These are phyloP conservation scores for Novymonas esmeraldas DNA, from an alignment of 208 protist genomes.

Conservation along the genomic window DNA sequence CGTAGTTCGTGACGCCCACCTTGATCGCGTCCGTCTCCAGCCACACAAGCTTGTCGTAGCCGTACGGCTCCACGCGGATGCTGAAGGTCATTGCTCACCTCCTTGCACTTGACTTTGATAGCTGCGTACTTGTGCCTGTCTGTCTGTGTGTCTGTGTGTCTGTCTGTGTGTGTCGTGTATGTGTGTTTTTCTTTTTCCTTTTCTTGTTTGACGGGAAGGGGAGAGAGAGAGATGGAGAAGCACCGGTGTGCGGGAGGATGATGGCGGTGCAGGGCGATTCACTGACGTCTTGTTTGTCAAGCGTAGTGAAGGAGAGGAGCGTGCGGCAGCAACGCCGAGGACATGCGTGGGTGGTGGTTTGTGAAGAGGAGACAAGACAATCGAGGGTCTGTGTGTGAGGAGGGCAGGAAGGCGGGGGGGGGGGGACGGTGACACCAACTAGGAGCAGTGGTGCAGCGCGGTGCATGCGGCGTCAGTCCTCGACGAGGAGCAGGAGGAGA, in stretches of 20 bases:
- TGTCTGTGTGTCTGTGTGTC: not conserved
- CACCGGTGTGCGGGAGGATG: too few relatives aligned
- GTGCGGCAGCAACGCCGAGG: too few relatives aligned
- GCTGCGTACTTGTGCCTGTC: too few relatives aligned
- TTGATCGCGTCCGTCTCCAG: constrained; percentile 43
- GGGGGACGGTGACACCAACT: too few relatives aligned
- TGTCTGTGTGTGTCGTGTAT: not conserved
- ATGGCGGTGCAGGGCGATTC: not conserved
- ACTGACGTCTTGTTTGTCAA: too few relatives aligned
- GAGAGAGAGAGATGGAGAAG: not conserved
- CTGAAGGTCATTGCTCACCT: constrained; percentile 42
- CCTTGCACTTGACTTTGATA: too few relatives aligned
- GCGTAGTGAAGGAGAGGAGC: too few relatives aligned
- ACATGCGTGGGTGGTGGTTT: too few relatives aligned
- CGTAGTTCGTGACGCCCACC: constrained; percentile 51
- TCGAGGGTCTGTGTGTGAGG: not conserved
- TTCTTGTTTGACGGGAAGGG: too few relatives aligned
- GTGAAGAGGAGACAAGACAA: constrained; percentile 1
- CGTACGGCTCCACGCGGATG: constrained; percentile 37
- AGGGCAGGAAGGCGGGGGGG: not conserved
- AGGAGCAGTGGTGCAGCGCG: too few relatives aligned
- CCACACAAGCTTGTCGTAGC: constrained; percentile 44
- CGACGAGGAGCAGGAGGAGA: too few relatives aligned
- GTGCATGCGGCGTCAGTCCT: too few relatives aligned
- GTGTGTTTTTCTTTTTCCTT: not conserved